Conservation (phyloP, 2,329 filamentous ascomycete genomes). For the Apiospora sp. region DNA sequence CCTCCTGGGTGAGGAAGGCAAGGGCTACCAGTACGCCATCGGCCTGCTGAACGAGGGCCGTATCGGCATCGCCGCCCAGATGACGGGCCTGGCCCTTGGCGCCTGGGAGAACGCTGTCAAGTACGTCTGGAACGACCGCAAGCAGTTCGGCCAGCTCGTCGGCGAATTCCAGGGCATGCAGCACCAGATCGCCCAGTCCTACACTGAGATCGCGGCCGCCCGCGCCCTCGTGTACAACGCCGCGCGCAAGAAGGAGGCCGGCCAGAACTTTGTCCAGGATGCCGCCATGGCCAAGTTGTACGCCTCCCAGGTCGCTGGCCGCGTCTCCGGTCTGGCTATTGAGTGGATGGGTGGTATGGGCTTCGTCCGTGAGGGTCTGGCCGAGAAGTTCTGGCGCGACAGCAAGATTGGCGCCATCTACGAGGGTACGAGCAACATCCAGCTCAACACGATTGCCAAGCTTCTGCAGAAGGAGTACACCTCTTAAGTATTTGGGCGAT, state of each 20-base stretch:
- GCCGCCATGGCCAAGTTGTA: constrained; percentile 99
- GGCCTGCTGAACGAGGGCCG: constrained; percentile 92
- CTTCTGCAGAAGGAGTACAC: constrained; percentile 69
- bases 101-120: constrained; percentile 93
- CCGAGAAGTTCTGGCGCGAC: constrained; percentile 97
- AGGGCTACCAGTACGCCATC: constrained; percentile 99
- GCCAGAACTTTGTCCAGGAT: constrained; percentile 92
- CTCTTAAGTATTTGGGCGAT: constrained; percentile 33
- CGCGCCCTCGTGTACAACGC: constrained; percentile 95
- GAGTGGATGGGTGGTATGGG: constrained; percentile 99
- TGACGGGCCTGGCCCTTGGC: constrained; percentile 95
- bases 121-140: constrained; percentile 98
- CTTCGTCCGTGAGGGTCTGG: constrained; percentile 93
- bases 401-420: constrained; percentile 99
- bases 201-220: constrained; percentile 91
- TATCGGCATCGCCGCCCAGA: constrained; percentile 97
- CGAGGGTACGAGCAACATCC: constrained; percentile 85
- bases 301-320: constrained; percentile 89
- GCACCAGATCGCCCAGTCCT: constrained; percentile 96
- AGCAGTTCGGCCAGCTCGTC: constrained; percentile 92
- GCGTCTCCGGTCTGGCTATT: constrained; percentile 83
- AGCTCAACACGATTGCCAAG: constrained; percentile 73
- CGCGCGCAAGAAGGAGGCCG: constrained; percentile 96
- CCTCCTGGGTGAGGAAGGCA: constrained; percentile 84
- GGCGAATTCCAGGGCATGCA: constrained; percentile 99